Percentiles rank a stretch among this genome's conserved stretches.
phyloP scores from a whole-genome alignment of 805 yeast species.

The Saturnispora kantuleensis region DNA sequence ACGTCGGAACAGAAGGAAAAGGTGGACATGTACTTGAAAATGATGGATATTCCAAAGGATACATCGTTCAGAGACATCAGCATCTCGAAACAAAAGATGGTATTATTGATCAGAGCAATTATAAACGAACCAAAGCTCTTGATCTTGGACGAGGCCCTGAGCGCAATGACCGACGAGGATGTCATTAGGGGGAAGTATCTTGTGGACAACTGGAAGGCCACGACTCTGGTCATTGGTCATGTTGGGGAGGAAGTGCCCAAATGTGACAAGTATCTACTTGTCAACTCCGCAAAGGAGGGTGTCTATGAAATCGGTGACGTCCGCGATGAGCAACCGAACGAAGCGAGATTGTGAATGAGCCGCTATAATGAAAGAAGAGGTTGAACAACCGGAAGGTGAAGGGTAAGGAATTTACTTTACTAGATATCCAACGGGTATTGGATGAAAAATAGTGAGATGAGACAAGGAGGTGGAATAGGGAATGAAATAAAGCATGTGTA shows the following conservation, averaged over 20 bases:
- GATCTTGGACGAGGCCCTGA: constrained; percentile 85
- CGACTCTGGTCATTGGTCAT: constrained; percentile 77
- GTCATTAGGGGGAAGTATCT: constrained; percentile 46
- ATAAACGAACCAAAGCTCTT: constrained; percentile 69
- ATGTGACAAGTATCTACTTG: constrained; percentile 43
- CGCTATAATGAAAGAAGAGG: too few species aligned
- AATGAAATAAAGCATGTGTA: too few species aligned
- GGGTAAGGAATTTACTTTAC: too few species aligned
- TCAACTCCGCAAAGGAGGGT: constrained; percentile 27
- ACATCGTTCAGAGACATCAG: constrained; percentile 42
- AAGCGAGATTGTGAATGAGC: not conserved
- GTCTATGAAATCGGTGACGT: constrained; percentile 23
- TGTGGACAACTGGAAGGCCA: constrained; percentile 45
- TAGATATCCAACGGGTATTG: too few species aligned
- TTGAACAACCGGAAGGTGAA: too few species aligned
- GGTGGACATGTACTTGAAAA: constrained; percentile 37
- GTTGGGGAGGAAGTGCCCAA: constrained; percentile 68
- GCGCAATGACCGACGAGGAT: constrained; percentile 70
- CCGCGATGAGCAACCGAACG: not conserved
- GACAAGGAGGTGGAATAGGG: too few species aligned
- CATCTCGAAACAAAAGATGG: constrained; percentile 69
- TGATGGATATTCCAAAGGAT: constrained; percentile 37
- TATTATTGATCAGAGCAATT: constrained; percentile 66
- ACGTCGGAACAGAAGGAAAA: constrained; percentile 27
- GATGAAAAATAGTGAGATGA: too few species aligned